Percentiles rank a stretch among this genome's conserved stretches.
These are phyloP conservation scores for Stemphylium vesicarium DNA, from an alignment of 2,329 filamentous ascomycete species.

Conservation along the genomic window DNA sequence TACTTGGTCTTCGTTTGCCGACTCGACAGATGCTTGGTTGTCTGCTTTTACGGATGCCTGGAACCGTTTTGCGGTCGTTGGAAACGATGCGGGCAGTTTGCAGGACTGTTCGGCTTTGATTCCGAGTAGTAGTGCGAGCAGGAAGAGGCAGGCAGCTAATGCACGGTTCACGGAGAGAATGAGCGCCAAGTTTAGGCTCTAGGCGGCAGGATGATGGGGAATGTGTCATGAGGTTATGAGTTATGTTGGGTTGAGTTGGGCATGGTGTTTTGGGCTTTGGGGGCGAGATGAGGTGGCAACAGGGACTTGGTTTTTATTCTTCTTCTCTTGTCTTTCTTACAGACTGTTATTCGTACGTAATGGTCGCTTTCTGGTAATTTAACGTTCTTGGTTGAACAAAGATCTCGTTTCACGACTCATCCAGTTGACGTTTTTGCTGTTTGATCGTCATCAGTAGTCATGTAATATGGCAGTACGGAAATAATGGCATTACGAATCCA, in stretches of 20 bases:
- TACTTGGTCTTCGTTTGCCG: constrained; percentile 26
- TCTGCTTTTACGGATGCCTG: constrained; percentile 29
- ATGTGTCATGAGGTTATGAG: neutral
- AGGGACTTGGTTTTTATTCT: too few species aligned
- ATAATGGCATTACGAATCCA: too few species aligned
- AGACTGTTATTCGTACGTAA: too few species aligned
- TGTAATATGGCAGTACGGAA: too few species aligned
- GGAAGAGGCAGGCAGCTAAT: neutral
- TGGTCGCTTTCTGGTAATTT: too few species aligned
- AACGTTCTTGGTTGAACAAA: too few species aligned
- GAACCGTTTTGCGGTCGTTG: constrained; percentile 30
- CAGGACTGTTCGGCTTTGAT: constrained; percentile 32
- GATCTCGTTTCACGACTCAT: too few species aligned
- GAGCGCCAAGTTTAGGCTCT: constrained; percentile 6
- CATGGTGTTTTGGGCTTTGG: too few species aligned
- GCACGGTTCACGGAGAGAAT: constrained; percentile 1
- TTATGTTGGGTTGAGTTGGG: neutral
- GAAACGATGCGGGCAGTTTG: constrained; percentile 27
- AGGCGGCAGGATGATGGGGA: neutral
- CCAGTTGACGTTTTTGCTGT: too few species aligned
- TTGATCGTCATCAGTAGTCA: too few species aligned
- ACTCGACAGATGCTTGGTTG: constrained; percentile 23
- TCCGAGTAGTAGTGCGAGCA: constrained; percentile 2
- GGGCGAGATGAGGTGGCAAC: too few species aligned
- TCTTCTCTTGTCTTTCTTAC: too few species aligned